Evolutionary conservation across 768 basidiomycete genomes (phyloP).

Genomic region (Lepiota subincarnata): DNA sequence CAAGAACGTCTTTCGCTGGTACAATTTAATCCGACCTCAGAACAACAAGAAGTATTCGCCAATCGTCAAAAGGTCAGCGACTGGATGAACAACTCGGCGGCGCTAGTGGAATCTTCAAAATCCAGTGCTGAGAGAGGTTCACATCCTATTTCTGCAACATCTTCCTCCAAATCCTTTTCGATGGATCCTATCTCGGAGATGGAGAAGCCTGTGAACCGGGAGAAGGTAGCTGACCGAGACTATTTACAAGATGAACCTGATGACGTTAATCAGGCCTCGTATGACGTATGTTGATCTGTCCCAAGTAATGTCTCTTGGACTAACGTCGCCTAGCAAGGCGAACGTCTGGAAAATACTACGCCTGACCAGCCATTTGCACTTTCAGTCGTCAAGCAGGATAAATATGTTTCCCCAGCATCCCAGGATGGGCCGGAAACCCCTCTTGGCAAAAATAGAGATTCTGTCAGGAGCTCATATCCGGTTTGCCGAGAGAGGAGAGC

Average conservation of each 20-base stretch:
- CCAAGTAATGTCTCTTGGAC: neutral
- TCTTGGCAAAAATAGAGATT: neutral
- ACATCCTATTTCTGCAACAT: neutral
- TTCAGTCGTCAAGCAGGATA: neutral
- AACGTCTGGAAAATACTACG: neutral
- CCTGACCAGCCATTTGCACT: neutral
- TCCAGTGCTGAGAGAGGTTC: neutral
- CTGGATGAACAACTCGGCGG: constrained; percentile 6
- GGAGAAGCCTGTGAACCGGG: neutral
- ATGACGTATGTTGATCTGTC: neutral
- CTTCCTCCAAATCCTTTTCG: neutral
- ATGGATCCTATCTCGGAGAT: constrained; percentile 3
- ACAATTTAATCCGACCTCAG: neutral
- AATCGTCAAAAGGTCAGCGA: constrained; percentile 6
- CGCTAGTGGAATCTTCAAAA: neutral
- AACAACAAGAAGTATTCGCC: neutral
- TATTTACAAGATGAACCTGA: neutral
- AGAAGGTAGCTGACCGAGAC: neutral
- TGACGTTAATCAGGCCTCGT: neutral
- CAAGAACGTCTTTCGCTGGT: neutral
- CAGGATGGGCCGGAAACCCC: neutral
- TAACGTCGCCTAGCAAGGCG: neutral
- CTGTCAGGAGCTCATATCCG: constrained; percentile 1
- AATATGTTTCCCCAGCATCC: neutral
- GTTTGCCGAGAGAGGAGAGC: constrained; percentile 1